Conservation (phyloP, 345 rosid species). For the Melaleuca alternifolia region DNA sequence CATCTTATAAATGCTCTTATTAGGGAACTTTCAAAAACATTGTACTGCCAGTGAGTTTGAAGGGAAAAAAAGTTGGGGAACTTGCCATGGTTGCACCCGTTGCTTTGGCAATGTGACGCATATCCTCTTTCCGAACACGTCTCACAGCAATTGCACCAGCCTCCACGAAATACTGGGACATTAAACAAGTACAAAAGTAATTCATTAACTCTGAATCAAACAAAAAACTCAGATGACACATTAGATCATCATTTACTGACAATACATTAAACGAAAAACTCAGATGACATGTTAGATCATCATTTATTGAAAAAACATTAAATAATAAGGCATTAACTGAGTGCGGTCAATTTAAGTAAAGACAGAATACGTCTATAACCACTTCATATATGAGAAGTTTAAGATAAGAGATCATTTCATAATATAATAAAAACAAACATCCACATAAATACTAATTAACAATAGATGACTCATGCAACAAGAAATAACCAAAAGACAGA, state of each 20-base stretch:
- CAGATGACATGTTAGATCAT: neutral
- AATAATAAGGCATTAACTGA: neutral
- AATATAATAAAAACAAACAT: neutral
- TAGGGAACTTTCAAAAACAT: neutral
- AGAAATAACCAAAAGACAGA: neutral
- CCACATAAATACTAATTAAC: neutral
- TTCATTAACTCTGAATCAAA: neutral
- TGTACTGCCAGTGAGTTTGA: neutral
- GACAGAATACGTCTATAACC: neutral
- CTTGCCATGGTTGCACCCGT: conserved; percentile 92
- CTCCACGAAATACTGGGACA: conserved; percentile 84
- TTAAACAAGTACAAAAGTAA: conserved; percentile 4
- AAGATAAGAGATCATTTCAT: neutral
- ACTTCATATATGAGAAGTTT: neutral
- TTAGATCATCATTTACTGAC: too few species aligned
- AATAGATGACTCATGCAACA: neutral
- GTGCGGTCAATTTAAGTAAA: neutral
- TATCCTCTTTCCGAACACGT: conserved; percentile 93
- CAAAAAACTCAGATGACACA: neutral
- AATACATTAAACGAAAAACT: neutral
- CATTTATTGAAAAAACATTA: neutral
- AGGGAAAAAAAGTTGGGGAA: neutral
- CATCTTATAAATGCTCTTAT: neutral
- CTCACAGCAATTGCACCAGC: conserved; percentile 97
- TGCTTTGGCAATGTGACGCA: conserved; percentile 97